These are phyloP conservation scores for Myriangium duriaei DNA, from an alignment of 2,329 filamentous ascomycete genomes.

Conservation along the genomic window DNA sequence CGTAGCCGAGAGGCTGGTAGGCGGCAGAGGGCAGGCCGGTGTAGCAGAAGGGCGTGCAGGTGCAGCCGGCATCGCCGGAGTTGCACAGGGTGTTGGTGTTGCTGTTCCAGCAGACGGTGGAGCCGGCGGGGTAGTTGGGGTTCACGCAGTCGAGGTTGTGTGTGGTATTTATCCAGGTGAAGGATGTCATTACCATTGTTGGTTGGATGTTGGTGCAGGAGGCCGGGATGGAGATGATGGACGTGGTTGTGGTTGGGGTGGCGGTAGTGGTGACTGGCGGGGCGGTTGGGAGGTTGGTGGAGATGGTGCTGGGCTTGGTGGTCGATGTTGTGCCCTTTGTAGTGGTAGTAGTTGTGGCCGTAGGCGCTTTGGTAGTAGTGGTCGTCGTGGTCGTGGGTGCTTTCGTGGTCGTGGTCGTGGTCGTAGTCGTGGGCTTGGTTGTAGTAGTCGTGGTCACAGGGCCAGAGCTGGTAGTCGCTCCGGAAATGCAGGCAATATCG, in stretches of 20 bases:
- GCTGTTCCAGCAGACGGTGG: conserved; percentile 7
- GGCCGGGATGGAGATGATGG: background rate
- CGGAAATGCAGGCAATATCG: conserved; percentile 3
- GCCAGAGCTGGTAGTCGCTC: background rate
- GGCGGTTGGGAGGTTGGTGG: background rate
- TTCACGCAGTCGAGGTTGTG: conserved; percentile 10
- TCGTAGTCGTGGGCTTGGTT: background rate
- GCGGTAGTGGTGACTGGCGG: background rate
- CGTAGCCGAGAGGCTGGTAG: conserved; percentile 9
- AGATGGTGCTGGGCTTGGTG: background rate
- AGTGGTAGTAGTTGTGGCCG: background rate
- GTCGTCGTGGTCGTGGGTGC: background rate
- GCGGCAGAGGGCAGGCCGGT: conserved; percentile 4
- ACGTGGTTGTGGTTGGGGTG: background rate
- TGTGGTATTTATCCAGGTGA: conserved; percentile 7
- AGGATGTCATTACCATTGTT: conserved; percentile 7
- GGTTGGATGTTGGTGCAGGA: background rate
- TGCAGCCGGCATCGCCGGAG: conserved; percentile 1
- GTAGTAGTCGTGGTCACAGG: background rate
- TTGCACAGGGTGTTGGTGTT: conserved; percentile 1
- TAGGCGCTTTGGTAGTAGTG: background rate
- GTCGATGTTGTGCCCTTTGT: background rate
- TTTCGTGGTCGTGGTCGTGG: background rate
- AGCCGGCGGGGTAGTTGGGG: conserved; percentile 2
- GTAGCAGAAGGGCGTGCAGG: conserved; percentile 6